Evolutionary conservation across 2,329 filamentous ascomycete species (phyloP).

Genomic region (Meredithiella fracta): DNA sequence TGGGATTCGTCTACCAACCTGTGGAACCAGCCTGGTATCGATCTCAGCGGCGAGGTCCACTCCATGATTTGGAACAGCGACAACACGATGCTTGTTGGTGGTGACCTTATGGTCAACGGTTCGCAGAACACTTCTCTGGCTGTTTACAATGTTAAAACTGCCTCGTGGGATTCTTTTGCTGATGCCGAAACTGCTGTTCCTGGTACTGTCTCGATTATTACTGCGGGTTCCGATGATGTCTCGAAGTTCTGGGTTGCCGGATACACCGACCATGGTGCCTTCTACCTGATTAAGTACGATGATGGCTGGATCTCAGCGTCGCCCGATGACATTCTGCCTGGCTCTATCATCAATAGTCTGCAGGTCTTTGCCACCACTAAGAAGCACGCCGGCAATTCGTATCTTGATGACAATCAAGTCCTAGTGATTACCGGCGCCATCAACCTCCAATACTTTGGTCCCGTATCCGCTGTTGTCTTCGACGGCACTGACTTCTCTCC

Average conservation of each 20-base stretch:
- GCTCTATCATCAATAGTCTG: slow-evolving; percentile 58
- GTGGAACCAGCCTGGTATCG: slow-evolving; percentile 66
- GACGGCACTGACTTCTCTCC: slow-evolving; percentile 66
- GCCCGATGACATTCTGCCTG: slow-evolving; percentile 45
- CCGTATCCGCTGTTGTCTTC: slow-evolving; percentile 72
- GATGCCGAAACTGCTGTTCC: slow-evolving; percentile 46
- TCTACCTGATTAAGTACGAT: slow-evolving; percentile 72
- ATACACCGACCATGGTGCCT: slow-evolving; percentile 42
- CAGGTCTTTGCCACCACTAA: slow-evolving; percentile 62
- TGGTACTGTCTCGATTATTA: slow-evolving; percentile 62
- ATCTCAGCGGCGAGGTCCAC: slow-evolving; percentile 53
- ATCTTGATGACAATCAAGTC: slow-evolving; percentile 50
- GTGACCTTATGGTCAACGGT: slow-evolving; percentile 53
- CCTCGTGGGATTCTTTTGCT: slow-evolving; percentile 49
- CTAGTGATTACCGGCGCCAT: slow-evolving; percentile 78
- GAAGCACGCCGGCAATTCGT: slow-evolving; percentile 45
- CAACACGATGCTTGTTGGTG: slow-evolving; percentile 58
- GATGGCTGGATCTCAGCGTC: slow-evolving; percentile 43
- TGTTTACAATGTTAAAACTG: slow-evolving; percentile 51
- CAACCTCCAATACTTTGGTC: slow-evolving; percentile 57
- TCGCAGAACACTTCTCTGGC: slow-evolving; percentile 49
- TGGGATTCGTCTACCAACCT: slow-evolving; percentile 54
- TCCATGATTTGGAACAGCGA: slow-evolving; percentile 61
- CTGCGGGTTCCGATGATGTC: slow-evolving; percentile 54
- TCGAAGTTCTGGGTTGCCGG: slow-evolving; percentile 73